phyloP scores from a whole-genome alignment of 2,329 filamentous ascomycete genomes.

The Trematosphaeria pertusa region DNA sequence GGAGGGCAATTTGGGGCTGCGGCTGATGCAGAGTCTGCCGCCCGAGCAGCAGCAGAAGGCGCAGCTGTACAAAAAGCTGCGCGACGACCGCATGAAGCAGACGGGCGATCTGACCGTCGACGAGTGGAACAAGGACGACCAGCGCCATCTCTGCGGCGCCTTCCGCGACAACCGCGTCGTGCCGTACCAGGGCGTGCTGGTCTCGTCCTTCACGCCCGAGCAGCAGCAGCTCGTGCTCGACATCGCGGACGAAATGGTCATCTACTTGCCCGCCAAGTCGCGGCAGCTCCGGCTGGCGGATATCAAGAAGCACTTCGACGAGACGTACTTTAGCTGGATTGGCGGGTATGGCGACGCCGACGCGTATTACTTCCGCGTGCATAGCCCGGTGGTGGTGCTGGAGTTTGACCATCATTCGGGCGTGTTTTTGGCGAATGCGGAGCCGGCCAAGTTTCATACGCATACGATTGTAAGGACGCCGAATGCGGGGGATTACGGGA shows the following conservation, averaged over 20 bases:
- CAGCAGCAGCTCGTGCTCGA: conserved; percentile 64
- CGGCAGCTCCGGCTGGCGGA: conserved; percentile 63
- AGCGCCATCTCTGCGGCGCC: conserved; percentile 78
- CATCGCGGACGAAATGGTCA: conserved; percentile 69
- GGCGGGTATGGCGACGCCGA: conserved; percentile 71
- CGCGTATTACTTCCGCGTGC: conserved; percentile 79
- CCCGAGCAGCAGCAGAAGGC: conserved; percentile 57
- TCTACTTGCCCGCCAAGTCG: conserved; percentile 69
- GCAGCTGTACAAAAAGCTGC: conserved; percentile 65
- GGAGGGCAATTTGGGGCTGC: conserved; percentile 70
- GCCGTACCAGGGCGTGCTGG: conserved; percentile 71
- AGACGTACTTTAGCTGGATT: conserved; percentile 84
- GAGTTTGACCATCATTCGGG: conserved; percentile 85
- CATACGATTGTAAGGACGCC: conserved; percentile 76
- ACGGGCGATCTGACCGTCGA: conserved; percentile 56
- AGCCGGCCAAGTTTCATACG: conserved; percentile 80
- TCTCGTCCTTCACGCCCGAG: conserved; percentile 54
- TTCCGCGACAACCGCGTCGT: conserved; percentile 80
- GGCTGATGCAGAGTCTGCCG: conserved; percentile 71
- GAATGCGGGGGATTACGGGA: conserved; percentile 79
- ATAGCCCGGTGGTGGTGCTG: conserved; percentile 75
- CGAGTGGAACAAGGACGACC: conserved; percentile 82
- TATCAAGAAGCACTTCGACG: conserved; percentile 63
- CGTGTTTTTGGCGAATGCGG: conserved; percentile 75
- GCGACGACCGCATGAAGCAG: conserved; percentile 69